Conservation (phyloP, 2,329 filamentous ascomycete species). For the Trichothecium roseum region DNA sequence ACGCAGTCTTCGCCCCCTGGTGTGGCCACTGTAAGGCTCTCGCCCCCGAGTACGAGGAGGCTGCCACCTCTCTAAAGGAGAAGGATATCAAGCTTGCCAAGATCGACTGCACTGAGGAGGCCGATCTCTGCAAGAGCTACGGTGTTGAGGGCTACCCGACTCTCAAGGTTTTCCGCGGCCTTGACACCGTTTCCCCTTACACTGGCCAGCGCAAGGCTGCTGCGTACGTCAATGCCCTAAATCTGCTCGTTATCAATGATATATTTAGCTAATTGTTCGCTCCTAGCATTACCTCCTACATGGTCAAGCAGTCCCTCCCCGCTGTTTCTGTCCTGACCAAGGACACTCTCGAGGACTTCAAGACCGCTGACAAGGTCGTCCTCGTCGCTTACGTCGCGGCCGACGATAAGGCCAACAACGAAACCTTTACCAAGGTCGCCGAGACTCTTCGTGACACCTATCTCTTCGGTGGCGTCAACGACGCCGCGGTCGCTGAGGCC, state of each 20-base stretch:
- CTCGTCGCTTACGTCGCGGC: slow-evolving; percentile 78
- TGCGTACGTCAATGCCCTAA: slow-evolving; percentile 36
- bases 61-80: slow-evolving; percentile 74
- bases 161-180: slow-evolving; percentile 95
- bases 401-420: slow-evolving; percentile 75
- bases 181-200: slow-evolving; percentile 73
- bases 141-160: slow-evolving; percentile 98
- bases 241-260: neutral
- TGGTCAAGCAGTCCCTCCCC: slow-evolving; percentile 95
- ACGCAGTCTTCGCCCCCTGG: slow-evolving; percentile 84
- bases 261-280: slow-evolving; percentile 10
- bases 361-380: slow-evolving; percentile 95
- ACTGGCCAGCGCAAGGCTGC: slow-evolving; percentile 80
- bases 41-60: slow-evolving; percentile 82
- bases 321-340: slow-evolving; percentile 76
- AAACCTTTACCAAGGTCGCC: slow-evolving; percentile 67
- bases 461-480: slow-evolving; percentile 82
- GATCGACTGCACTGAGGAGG: slow-evolving; percentile 91
- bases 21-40: slow-evolving; percentile 98
- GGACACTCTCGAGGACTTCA: slow-evolving; percentile 88
- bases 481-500: slow-evolving; percentile 74
- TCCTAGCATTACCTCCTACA: slow-evolving; percentile 63
- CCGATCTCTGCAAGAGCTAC: slow-evolving; percentile 79
- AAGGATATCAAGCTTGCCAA: slow-evolving; percentile 80
- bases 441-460: slow-evolving; percentile 78